Base-by-base conservation (phyloP, 1,139 yeast species). In the Diutina ranongensis region DNA sequence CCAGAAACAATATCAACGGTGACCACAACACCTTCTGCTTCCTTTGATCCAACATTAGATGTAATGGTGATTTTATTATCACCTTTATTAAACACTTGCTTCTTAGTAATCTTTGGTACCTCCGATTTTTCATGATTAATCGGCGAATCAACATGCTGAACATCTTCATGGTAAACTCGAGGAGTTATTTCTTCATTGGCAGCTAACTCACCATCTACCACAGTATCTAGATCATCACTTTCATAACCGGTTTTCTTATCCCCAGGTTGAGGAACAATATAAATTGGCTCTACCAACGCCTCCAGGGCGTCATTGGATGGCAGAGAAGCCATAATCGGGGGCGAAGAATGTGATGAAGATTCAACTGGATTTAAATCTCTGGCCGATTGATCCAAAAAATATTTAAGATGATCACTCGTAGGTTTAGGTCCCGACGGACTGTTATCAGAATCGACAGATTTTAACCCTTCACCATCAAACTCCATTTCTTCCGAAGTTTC, bases 201-300 rank as follows among this genome's bases (percentile, higher is more conserved):
- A n/a, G n/a, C 9, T 25, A 25, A 10, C 8, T 35, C 38, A 3
- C 38, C 38, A 19, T 35, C 38, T 12, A 35, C 40, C 4, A 35
- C 40, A 18, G 40, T 35, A 21, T 35, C 40, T 8, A 35, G 18
- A 35, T 35, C 40, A 13, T 35, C 40, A 21, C 40, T 35, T 35
- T 35, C 40, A n/a, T 35, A 20, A 15, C 7, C 34, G 10, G 5
- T 5, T 7, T 31, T 15, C 13, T 31, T 12, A 22, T 20, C 13
- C 28, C 9, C 15, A 10, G 31, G 4, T 21, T 35, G 40, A 21
- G 40, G 40, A 13, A 18, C 28, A 15, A 35, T 35, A n/a, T 35
- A 35, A n/a, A 35, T 22, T 3, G 40, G 40, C 21, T 35, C 40
- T 13, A 35, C 40, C 40, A 35, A 35, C 27, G 27, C 40, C 40